A percentile compares a stretch with the other conserved stretches of the same genome.
Evolutionary conservation across 2,329 filamentous ascomycete genomes (phyloP).

Genomic region (Pseudodiploospora longispora): DNA sequence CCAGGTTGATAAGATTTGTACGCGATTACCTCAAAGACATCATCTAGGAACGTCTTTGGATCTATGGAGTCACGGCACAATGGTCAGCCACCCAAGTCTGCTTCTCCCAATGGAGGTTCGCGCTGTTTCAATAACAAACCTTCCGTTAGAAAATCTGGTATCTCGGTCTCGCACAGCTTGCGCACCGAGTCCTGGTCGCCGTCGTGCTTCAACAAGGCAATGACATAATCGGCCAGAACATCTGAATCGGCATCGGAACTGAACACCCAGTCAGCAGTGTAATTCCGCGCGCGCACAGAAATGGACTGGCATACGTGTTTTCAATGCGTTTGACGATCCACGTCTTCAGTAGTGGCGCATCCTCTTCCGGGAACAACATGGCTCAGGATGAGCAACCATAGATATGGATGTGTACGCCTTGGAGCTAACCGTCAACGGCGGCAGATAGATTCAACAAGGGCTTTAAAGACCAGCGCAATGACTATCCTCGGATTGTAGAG

Average conservation of each 20-base stretch:
- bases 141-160: constrained; percentile 68
- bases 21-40: constrained; percentile 59
- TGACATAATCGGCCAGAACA: constrained; percentile 77
- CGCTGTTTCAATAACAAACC: constrained; percentile 25
- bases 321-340: constrained; percentile 75
- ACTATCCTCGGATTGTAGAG: no score
- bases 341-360: constrained; percentile 57
- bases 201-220: constrained; percentile 66
- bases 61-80: constrained; percentile 15
- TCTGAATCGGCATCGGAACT: constrained; percentile 75
- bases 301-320: constrained; percentile 51
- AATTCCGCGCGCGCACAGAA: background rate
- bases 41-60: constrained; percentile 52
- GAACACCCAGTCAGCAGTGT: constrained; percentile 3
- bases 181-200: constrained; percentile 57
- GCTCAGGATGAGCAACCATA: constrained; percentile 9
- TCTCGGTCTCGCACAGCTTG: constrained; percentile 60
- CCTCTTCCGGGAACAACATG: constrained; percentile 57
- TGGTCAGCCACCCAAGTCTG: background rate
- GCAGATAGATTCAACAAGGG: background rate
- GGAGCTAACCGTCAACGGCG: background rate
- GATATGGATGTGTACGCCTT: background rate
- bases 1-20: constrained; percentile 55
- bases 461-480: no score
- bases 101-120: background rate